Conservation (phyloP, 345 rosid species). For the Eutrema heterophyllum region DNA sequence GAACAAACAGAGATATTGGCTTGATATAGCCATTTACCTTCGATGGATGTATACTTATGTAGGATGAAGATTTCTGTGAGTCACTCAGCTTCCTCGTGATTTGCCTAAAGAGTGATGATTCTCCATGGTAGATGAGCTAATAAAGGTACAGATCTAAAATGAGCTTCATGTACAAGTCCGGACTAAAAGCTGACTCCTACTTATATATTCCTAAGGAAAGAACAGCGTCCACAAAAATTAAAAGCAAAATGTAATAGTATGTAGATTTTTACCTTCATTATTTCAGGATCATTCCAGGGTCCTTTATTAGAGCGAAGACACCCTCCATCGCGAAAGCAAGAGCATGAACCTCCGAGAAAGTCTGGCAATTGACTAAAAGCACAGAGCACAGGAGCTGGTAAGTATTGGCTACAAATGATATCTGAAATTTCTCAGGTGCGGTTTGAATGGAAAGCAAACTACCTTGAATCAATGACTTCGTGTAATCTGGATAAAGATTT, state of each 20-base stretch:
- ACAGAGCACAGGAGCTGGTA: constrained; percentile 3
- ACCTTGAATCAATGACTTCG: constrained; percentile 86
- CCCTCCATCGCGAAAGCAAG: constrained; percentile 75
- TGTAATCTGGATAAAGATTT: constrained; percentile 62
- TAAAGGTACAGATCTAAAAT: constrained; percentile 15
- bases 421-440: neutral
- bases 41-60: constrained; percentile 42
- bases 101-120: constrained; percentile 56
- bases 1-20: neutral
- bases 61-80: constrained; percentile 37
- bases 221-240: neutral
- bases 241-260: neutral
- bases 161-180: constrained; percentile 12
- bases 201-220: neutral
- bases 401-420: constrained; percentile 8
- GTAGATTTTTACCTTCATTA: constrained; percentile 66
- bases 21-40: constrained; percentile 40
- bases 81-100: constrained; percentile 48
- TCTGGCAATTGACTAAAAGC: constrained; percentile 85
- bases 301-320: constrained; percentile 92
- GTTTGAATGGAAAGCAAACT: constrained; percentile 15
- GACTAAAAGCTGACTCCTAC: constrained; percentile 16
- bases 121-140: constrained; percentile 64
- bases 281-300: constrained; percentile 91
- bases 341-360: constrained; percentile 92